phyloP scores from a whole-genome alignment of 768 basidiomycete genomes.

The Kwoniella botswanensis region DNA sequence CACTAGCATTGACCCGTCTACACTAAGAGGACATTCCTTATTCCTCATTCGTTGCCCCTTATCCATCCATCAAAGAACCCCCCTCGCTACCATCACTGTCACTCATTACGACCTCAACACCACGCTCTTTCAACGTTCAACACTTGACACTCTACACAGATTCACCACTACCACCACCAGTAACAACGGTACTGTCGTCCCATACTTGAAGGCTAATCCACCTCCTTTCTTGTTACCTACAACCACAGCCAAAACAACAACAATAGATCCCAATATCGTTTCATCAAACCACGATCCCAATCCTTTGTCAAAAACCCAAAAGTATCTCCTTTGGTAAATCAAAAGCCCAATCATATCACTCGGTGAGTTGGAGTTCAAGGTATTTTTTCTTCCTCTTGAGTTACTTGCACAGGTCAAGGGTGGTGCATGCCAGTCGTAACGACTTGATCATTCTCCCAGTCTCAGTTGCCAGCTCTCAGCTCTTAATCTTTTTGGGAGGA shows the following conservation, averaged over 20 bases:
- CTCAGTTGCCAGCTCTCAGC: background rate
- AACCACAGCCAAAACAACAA: background rate
- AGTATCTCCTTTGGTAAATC: background rate
- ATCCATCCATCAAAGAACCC: background rate
- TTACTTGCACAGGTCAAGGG: no score
- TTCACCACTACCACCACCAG: no score
- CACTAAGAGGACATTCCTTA: background rate
- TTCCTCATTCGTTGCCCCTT: background rate
- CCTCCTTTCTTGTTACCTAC: background rate
- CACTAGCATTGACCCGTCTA: background rate
- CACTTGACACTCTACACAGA: no score
- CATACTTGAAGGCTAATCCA: no score
- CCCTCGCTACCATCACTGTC: background rate
- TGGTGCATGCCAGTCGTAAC: no score
- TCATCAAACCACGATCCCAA: background rate
- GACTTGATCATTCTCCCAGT: no score
- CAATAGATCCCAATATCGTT: background rate
- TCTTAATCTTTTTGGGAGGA: background rate
- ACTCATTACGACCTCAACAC: background rate
- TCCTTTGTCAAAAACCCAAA: conserved; percentile 5
- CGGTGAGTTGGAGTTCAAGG: background rate
- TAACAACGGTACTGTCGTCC: no score
- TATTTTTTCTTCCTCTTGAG: no score
- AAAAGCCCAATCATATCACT: background rate
- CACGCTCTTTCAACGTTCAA: background rate